These are phyloP conservation scores for Avicennia marina DNA, from an alignment of 257 asterid species.

Conservation along the genomic window DNA sequence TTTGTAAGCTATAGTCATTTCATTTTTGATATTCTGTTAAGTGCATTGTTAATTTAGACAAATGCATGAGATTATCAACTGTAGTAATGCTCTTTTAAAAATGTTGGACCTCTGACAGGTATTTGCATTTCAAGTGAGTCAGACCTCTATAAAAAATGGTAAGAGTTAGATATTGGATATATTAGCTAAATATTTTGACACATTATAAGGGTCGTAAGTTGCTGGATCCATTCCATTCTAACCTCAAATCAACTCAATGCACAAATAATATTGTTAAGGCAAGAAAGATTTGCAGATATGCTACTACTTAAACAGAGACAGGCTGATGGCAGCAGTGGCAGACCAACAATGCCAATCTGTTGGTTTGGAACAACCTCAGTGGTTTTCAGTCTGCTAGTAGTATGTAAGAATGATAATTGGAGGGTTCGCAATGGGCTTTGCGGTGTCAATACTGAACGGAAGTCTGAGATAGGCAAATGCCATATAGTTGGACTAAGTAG, in stretches of 20 bases:
- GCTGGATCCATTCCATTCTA: background rate
- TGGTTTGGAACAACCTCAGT: too few species aligned
- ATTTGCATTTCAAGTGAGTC: constrained; percentile 78
- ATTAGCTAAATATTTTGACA: background rate
- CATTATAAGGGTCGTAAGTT: background rate
- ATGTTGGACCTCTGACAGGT: constrained; percentile 40
- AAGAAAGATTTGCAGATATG: background rate
- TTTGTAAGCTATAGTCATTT: constrained; percentile 56
- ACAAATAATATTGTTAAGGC: constrained; percentile 1
- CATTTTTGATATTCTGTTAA: background rate
- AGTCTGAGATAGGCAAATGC: too few species aligned
- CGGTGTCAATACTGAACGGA: too few species aligned
- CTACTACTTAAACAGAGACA: background rate
- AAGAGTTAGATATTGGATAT: constrained; percentile 8
- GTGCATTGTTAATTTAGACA: background rate
- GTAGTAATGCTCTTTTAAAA: constrained; percentile 6
- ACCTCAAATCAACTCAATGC: background rate
- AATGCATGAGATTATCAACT: background rate
- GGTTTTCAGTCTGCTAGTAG: too few species aligned
- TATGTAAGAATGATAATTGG: too few species aligned
- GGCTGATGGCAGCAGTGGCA: too few species aligned
- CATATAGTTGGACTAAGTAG: too few species aligned
- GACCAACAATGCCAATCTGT: too few species aligned
- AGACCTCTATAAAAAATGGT: constrained; percentile 71
- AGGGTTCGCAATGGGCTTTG: too few species aligned